Evolutionary conservation across 2,329 filamentous ascomycete species (phyloP), one percentile per base, ranked within the genome.

Genomic region (Diaporthe sp.): DNA sequence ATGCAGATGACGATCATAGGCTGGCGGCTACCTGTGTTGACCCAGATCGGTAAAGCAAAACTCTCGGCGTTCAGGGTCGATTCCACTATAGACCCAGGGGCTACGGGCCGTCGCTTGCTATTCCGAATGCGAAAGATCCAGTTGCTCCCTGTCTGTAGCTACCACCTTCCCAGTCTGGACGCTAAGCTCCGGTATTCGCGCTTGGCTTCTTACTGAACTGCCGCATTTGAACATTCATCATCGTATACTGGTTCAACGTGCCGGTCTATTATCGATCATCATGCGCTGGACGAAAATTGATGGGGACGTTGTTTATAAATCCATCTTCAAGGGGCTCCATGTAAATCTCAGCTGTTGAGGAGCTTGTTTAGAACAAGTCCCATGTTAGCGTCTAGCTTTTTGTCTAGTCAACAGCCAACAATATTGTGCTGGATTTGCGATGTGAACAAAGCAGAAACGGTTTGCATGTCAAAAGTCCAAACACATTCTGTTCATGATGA

Each of bases 181-280:
- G 63, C 63, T 66, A 66, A 66, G 63, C 63, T 37, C 63, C 44
- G 63, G 44, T 39, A 51, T 66, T 66, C 30, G 63, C 22, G 63
- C 63, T 66, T 66, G 63, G 63, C 63, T 66, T 37, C 17, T 66
- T 51, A 25, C 22, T 66, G 63, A 66, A 37, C 63, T 66, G 63
- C 63, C 63, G 42, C 44, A 66, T 66, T 51, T 8, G 63, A 66
- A 51, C 63, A 66, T 66, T 51, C 22, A 51, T 35, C 61, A 65
- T 66, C 30, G 44, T 37, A 66, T 51, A 51, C 44, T 37, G 63
- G 63, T 51, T 66, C 44, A 44, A 66, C 63, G 30, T 51, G 44
- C 61, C 61, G 22, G 27, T 27, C 25, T 17, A 15, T 9, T 47
- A 25, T 25, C 63, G n/a, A 65, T 22, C 27, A 22, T 25, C 30